Evolutionary conservation across 441 rosid genomes (phyloP).

Genomic region (Erodium texanum): DNA sequence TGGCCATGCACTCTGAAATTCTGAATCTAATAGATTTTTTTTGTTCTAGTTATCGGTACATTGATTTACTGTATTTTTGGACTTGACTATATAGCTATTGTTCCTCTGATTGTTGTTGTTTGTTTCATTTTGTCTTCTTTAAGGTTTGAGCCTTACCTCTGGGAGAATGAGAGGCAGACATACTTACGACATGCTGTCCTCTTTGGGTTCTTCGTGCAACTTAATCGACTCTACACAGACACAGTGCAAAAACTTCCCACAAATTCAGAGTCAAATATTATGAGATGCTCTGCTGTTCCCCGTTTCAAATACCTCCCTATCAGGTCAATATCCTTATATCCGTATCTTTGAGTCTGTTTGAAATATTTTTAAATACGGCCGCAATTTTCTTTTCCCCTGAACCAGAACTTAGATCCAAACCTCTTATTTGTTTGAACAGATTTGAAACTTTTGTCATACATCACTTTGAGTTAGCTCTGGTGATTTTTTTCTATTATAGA

Average conservation of each 20-base stretch:
- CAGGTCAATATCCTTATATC: conserved; percentile 34
- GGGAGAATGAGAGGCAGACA: conserved; percentile 91
- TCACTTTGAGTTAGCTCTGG: conserved; percentile 4
- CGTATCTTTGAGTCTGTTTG: conserved; percentile 4
- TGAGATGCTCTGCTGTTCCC: conserved; percentile 89
- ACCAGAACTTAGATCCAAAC: neutral
- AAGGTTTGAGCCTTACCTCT: conserved; percentile 83
- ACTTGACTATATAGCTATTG: neutral
- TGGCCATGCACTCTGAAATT: neutral
- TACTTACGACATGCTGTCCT: conserved; percentile 90
- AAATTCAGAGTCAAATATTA: conserved; percentile 83
- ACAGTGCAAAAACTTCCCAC: conserved; percentile 77
- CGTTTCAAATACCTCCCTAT: conserved; percentile 96
- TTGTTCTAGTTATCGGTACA: neutral
- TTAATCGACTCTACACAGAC: conserved; percentile 79
- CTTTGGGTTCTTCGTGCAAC: conserved; percentile 96
- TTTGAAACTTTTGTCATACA: neutral
- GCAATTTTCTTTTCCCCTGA: neutral
- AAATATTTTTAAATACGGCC: neutral
- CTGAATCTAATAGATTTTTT: no score
- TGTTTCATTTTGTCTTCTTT: conserved; percentile 18
- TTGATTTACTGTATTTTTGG: neutral
- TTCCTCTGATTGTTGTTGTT: conserved; percentile 11
- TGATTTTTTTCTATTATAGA: neutral
- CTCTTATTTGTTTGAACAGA: neutral